Evolutionary conservation across 2,329 filamentous ascomycete genomes (phyloP), one percentile per base, ranked within the genome.

Genomic region (Diaporthe helianthi): DNA sequence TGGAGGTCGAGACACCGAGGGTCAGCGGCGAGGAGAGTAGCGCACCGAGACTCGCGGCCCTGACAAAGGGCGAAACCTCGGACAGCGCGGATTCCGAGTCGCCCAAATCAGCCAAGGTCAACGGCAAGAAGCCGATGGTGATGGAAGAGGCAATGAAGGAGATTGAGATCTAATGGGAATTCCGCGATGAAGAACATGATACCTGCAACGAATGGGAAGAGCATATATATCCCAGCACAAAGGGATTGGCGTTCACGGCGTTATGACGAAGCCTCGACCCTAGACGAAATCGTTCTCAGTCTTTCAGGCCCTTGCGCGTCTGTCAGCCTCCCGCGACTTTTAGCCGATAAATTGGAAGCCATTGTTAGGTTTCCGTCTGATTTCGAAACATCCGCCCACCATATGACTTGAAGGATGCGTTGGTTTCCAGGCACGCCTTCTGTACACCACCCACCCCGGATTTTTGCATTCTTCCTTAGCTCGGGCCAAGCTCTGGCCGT

Each of bases 91-190:
- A 81, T 68, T 53, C 71, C 9, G 63, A 65, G 46, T 67, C 65
- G 12, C 65, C 65, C 3, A 68, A 70, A 19, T 68, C 75, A 10
- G 71, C 74, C 44, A 83, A 82, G 71, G 71, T 75, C 44, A 84
- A 83, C 71, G 83, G 82, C 69, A 86, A 85, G 75, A 78, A 82
- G 69, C 75, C 79, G 9, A 79, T 80, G 67, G 78, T 81, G 47
- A 73, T 79, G 13, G 86, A 87, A 67, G 85, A 84, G 70, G 79
- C 81, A 38, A 87, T 89, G 86, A 89, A 87, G 81, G 87, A 85
- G 71, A 89, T 89, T 78, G 86, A 88, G 78, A 89, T 89, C 74
- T 89, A 80, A 75, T 72, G 71, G 67, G 67, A 67, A 68, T 71
- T 72, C 73, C 69, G 69, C 71, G 68, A 74, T 71, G 72, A 76